phyloP scores from a whole-genome alignment of 2,329 filamentous ascomycete genomes.

The Trichoderma koningiopsis region DNA sequence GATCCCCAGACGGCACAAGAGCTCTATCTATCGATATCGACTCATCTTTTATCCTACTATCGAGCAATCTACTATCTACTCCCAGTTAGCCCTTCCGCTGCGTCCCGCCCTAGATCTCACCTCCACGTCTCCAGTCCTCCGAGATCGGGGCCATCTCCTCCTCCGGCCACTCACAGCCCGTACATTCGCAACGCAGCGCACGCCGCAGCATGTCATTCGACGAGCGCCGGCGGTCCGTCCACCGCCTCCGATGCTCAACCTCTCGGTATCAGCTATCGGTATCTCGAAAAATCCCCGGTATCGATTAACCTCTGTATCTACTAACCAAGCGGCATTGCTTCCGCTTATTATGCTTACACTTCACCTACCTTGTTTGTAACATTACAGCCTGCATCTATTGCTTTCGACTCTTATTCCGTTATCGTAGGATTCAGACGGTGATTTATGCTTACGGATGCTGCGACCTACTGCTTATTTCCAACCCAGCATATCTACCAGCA shows the following conservation, averaged over 20 bases:
- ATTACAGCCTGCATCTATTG: background rate
- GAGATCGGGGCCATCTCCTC: background rate
- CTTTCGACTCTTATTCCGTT: background rate
- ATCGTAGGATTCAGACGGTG: background rate
- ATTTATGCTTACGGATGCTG: background rate
- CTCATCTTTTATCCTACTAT: no score
- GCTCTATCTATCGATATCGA: background rate
- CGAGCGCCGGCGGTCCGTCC: background rate
- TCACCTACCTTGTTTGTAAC: background rate
- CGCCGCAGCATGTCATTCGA: conserved; percentile 1
- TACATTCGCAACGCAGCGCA: background rate
- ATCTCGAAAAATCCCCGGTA: background rate
- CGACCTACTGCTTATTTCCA: background rate
- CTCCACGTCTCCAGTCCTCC: background rate
- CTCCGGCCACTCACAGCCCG: conserved; percentile 1
- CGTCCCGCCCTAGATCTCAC: background rate
- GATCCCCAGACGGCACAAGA: background rate
- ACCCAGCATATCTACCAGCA: background rate
- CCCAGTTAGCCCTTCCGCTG: background rate
- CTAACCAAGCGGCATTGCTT: background rate
- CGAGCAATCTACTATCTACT: background rate
- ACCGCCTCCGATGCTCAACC: background rate
- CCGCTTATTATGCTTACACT: background rate
- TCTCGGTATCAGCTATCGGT: background rate
- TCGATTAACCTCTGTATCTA: background rate